Evolutionary conservation across 225 moss, liverwort and hornwort genomes (phyloP).

Genomic region (Climacium dendroides): DNA sequence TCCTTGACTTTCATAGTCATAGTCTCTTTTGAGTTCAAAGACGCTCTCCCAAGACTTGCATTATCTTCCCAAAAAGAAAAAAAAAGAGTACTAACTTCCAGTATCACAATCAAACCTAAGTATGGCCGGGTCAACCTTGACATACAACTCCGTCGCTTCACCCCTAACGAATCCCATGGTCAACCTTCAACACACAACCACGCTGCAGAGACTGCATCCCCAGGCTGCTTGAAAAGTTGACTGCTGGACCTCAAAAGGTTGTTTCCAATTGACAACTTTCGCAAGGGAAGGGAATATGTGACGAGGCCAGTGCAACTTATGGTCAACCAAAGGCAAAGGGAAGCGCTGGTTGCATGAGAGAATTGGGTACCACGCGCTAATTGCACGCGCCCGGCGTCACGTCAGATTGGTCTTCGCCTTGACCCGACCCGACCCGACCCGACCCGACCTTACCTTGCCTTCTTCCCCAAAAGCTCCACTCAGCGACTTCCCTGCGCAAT

Average conservation of each 20-base stretch:
- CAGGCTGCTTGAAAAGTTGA: background rate
- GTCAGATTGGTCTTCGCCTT: background rate
- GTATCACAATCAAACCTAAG: background rate
- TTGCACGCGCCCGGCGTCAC: background rate
- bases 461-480: background rate
- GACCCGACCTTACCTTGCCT: background rate
- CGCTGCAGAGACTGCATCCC: background rate
- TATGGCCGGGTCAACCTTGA: background rate
- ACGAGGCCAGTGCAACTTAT: background rate
- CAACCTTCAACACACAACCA: slow-evolving; percentile 14
- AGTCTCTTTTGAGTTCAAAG: too few species aligned
- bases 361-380: background rate
- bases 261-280: background rate
- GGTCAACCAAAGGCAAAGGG: slow-evolving; percentile 5
- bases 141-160: background rate
- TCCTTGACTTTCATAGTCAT: too few species aligned
- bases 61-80: too few species aligned
- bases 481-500: background rate
- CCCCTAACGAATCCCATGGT: background rate
- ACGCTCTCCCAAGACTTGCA: too few species aligned
- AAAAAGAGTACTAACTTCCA: too few species aligned
- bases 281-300: background rate
- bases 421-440: background rate
- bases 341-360: background rate
- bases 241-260: background rate